Evolutionary conservation across 2,329 filamentous ascomycete genomes (phyloP).

Genomic region (Botrytis paeoniae): DNA sequence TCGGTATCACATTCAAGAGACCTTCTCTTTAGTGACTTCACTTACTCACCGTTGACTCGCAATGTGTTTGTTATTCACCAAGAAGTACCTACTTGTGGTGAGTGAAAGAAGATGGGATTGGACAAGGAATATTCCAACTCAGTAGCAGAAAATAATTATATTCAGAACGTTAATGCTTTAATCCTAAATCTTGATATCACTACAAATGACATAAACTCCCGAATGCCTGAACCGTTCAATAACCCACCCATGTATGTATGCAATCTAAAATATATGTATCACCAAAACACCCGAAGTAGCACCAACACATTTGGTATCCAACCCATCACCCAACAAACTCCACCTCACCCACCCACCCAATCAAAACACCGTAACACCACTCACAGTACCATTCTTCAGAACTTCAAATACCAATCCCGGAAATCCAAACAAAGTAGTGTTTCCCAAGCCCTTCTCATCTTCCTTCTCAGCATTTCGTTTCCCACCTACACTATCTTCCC

Average conservation of each 20-base stretch:
- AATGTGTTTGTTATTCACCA: neutral
- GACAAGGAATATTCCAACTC: no score
- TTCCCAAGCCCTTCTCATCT: slow-evolving; percentile 57
- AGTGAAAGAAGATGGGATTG: neutral
- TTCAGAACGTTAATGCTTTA: neutral
- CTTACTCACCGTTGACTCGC: no score
- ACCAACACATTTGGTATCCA: slow-evolving; percentile 4
- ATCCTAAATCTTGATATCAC: slow-evolving; percentile 1
- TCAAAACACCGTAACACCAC: slow-evolving; percentile 83
- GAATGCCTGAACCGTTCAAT: neutral
- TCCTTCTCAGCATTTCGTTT: slow-evolving; percentile 45
- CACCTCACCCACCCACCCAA: neutral
- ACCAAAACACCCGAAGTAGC: neutral
- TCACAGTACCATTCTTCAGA: slow-evolving; percentile 85
- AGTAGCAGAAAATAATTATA: neutral
- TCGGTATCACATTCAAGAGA: neutral
- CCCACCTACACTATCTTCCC: slow-evolving; percentile 66
- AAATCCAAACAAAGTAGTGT: slow-evolving; percentile 88
- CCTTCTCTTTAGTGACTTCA: neutral
- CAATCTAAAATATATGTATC: slow-evolving; percentile 1
- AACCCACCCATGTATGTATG: neutral
- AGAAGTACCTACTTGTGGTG: no score
- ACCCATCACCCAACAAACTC: slow-evolving; percentile 15
- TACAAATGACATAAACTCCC: neutral
- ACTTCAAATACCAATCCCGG: slow-evolving; percentile 95